A percentile compares a stretch with the other conserved stretches of the same genome.
Conservation (phyloP, 192 early-diverging fungal genomes). For the Chytriomyces hyalinus region DNA sequence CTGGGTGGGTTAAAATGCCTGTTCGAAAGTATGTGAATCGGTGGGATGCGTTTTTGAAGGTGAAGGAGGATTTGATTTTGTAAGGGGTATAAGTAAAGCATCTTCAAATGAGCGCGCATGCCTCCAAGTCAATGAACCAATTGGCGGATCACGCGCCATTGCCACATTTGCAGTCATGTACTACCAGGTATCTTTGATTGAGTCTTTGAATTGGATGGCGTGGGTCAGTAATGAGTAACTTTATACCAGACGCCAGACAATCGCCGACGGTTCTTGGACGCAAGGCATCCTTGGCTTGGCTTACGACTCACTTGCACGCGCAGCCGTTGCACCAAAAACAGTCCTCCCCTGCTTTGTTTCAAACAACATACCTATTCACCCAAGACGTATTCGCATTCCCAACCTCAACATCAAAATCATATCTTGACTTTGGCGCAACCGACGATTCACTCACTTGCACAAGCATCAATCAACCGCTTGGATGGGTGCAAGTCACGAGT, state of each 20-base stretch:
- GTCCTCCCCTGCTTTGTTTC: not conserved
- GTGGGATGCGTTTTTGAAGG: too few species aligned
- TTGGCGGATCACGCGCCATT: not conserved
- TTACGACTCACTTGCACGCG: not conserved
- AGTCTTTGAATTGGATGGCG: too few species aligned
- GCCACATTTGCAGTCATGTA: conserved; percentile 21
- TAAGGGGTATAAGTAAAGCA: too few species aligned
- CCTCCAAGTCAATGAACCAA: too few species aligned
- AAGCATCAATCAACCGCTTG: not conserved
- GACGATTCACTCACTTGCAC: not conserved
- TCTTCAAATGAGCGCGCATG: too few species aligned
- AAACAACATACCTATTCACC: not conserved
- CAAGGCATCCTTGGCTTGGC: conserved; percentile 26
- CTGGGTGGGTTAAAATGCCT: too few species aligned
- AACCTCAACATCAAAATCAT: conserved; percentile 6
- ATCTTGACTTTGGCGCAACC: conserved; percentile 1
- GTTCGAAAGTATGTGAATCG: too few species aligned
- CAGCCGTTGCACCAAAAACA: not conserved
- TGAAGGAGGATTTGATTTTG: too few species aligned
- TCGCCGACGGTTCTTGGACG: not conserved
- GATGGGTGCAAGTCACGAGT: not conserved
- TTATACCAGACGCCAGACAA: not conserved
- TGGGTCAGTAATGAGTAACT: too few species aligned
- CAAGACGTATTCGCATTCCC: conserved; percentile 10
- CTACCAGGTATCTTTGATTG: not conserved